phyloP scores from a whole-genome alignment of 495 filamentous ascomycete genomes.

The Podospora anserina region DNA sequence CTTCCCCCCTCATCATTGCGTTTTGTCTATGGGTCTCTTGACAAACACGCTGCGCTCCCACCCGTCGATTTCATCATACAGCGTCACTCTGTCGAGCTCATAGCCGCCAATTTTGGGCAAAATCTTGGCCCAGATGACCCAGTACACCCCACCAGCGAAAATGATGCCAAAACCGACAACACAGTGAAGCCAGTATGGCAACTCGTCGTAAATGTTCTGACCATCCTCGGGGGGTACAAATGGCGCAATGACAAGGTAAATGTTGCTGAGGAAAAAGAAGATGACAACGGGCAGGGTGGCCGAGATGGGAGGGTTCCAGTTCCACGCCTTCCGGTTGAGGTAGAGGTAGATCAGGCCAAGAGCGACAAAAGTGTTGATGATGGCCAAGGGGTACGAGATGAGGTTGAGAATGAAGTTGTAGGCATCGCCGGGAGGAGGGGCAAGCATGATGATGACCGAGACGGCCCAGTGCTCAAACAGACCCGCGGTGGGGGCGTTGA shows the following conservation, averaged over 20 bases:
- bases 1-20: not conserved
- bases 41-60: constrained; percentile 43
- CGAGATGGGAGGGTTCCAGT: constrained; percentile 44
- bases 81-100: constrained; percentile 53
- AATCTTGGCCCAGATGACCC: constrained; percentile 66
- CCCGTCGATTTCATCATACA: constrained; percentile 40
- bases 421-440: constrained; percentile 61
- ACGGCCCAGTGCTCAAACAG: constrained; percentile 61
- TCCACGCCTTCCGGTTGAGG: constrained; percentile 42
- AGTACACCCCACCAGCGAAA: constrained; percentile 56
- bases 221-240: constrained; percentile 43
- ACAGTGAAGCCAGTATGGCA: constrained; percentile 49
- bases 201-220: constrained; percentile 40
- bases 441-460: constrained; percentile 58
- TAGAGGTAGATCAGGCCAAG: constrained; percentile 56
- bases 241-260: constrained; percentile 46
- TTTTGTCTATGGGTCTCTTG: constrained; percentile 18
- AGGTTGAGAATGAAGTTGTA: constrained; percentile 63
- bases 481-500: constrained; percentile 58
- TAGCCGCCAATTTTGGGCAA: constrained; percentile 60
- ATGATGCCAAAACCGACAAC: constrained; percentile 48
- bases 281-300: constrained; percentile 43
- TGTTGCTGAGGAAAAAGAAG: constrained; percentile 49
- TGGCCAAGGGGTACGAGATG: constrained; percentile 59
- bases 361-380: constrained; percentile 59